Percentiles rank a stretch among this genome's conserved stretches.
phyloP scores from a whole-genome alignment of 1,284 basidiomycete species.

The Ceratobasidium sp. region DNA sequence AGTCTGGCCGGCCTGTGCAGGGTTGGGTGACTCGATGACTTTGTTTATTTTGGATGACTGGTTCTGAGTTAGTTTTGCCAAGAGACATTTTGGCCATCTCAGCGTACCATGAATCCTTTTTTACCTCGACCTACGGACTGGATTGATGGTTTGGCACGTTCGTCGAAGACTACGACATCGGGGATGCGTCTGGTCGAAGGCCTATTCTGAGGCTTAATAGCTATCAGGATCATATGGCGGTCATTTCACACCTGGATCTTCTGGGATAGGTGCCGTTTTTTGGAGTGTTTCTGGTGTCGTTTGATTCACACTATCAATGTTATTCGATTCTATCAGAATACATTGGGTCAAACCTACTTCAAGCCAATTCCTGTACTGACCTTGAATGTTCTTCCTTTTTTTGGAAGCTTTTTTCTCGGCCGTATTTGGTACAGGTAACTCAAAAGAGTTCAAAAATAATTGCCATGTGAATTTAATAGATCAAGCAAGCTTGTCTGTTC shows the following conservation, averaged over 20 bases:
- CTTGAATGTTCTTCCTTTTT: conserved; percentile 29
- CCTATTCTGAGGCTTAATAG: conserved; percentile 9
- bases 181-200: conserved; percentile 12
- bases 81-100: not conserved
- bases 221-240: not conserved
- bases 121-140: conserved; percentile 12
- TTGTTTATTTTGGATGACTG: conserved; percentile 34
- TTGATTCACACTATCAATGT: not conserved
- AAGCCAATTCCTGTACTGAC: not conserved
- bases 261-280: not conserved
- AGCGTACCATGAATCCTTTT: conserved; percentile 32
- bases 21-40: conserved; percentile 4
- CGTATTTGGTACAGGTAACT: not conserved
- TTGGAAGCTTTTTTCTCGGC: conserved; percentile 1
- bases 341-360: not conserved
- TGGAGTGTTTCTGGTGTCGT: not conserved
- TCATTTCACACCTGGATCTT: conserved; percentile 12
- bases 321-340: not conserved
- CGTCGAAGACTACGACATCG: conserved; percentile 29
- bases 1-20: not conserved
- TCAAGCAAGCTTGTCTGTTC: conserved; percentile 1
- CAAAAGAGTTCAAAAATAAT: conserved; percentile 30
- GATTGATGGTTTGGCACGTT: not conserved
- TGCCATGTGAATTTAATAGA: conserved; percentile 19
- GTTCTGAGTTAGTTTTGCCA: not conserved